These are phyloP conservation scores for Fusarium sp. DNA, from an alignment of 2,329 filamentous ascomycete species.

Conservation along the genomic window DNA sequence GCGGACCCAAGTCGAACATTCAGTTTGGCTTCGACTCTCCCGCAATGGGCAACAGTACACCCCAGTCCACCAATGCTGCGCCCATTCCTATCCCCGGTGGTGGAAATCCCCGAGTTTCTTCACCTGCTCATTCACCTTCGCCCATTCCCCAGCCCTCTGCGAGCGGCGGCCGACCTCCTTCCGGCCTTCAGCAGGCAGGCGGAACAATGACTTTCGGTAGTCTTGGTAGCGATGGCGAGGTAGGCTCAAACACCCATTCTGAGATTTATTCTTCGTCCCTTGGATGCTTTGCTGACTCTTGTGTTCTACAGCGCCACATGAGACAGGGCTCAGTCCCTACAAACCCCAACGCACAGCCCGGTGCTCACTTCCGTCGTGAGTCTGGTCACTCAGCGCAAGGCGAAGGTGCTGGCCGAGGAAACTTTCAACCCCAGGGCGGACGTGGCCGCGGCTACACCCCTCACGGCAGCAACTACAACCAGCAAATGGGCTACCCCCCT, in stretches of 20 bases:
- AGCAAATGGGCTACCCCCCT: slow-evolving; percentile 60
- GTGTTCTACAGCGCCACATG: slow-evolving; percentile 71
- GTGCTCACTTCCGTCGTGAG: slow-evolving; percentile 82
- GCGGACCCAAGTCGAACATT: slow-evolving; percentile 73
- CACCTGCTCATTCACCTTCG: slow-evolving; percentile 88
- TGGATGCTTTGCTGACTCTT: slow-evolving; percentile 39
- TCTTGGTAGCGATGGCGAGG: slow-evolving; percentile 83
- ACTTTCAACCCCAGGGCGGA: slow-evolving; percentile 62
- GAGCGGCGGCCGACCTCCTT: slow-evolving; percentile 87
- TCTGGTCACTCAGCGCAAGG: slow-evolving; percentile 84
- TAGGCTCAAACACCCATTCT: slow-evolving; percentile 58
- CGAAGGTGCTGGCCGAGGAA: slow-evolving; percentile 67
- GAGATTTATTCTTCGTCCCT: slow-evolving; percentile 14
- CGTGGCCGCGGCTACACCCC: slow-evolving; percentile 66
- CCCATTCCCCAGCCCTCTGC: slow-evolving; percentile 91
- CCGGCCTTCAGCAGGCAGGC: slow-evolving; percentile 76
- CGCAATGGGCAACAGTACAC: slow-evolving; percentile 75
- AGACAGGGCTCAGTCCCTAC: slow-evolving; percentile 75
- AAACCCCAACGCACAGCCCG: slow-evolving; percentile 73
- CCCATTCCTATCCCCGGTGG: slow-evolving; percentile 74
- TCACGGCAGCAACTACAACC: slow-evolving; percentile 59
- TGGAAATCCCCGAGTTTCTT: slow-evolving; percentile 78
- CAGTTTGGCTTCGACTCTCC: slow-evolving; percentile 87
- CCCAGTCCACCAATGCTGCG: slow-evolving; percentile 67
- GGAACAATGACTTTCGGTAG: slow-evolving; percentile 84